A percentile compares a stretch with the other conserved stretches of the same genome.
These are phyloP conservation scores for Rhodotorula toruloides DNA, from an alignment of 768 basidiomycete species.

Conservation along the genomic window DNA sequence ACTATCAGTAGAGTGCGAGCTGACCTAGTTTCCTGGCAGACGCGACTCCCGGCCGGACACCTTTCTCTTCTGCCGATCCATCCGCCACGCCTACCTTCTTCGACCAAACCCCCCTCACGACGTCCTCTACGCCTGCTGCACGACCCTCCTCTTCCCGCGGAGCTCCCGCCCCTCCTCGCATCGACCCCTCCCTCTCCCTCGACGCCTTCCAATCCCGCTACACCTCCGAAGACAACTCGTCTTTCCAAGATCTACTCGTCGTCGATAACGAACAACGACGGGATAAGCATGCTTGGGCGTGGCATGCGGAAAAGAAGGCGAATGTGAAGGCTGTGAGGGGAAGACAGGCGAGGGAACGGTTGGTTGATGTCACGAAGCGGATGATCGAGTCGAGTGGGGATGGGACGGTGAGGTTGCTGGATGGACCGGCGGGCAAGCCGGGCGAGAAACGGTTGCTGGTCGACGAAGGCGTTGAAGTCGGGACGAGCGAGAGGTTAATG, in stretches of 20 bases:
- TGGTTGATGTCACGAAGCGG: conserved; percentile 42
- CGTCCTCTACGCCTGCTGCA: conserved; percentile 14
- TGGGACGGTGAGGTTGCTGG: conserved; percentile 38
- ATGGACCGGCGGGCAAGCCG: conserved; percentile 41
- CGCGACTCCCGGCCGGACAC: conserved; percentile 52
- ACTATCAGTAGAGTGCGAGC: neutral
- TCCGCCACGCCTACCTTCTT: conserved; percentile 41
- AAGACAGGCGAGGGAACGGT: conserved; percentile 61
- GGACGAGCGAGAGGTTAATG: conserved; percentile 51
- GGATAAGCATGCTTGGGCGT: conserved; percentile 86
- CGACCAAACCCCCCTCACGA: conserved; percentile 62
- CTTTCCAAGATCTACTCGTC: conserved; percentile 85
- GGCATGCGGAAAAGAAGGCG: conserved; percentile 79
- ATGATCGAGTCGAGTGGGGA: conserved; percentile 26
- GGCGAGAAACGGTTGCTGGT: conserved; percentile 38
- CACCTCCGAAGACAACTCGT: conserved; percentile 96
- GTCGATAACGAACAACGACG: conserved; percentile 77
- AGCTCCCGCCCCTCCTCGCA: conserved; percentile 46
- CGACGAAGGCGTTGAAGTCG: conserved; percentile 26
- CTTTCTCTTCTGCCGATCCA: conserved; percentile 49
- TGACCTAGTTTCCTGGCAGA: neutral
- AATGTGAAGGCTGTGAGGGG: conserved; percentile 62
- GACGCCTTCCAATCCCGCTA: conserved; percentile 85
- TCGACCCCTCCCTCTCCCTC: conserved; percentile 61
- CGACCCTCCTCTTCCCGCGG: conserved; percentile 47